Percentiles rank a stretch among this genome's conserved stretches.
Conservation (phyloP, 78 protist species). For the Anaeramoeba flamelloides region DNA sequence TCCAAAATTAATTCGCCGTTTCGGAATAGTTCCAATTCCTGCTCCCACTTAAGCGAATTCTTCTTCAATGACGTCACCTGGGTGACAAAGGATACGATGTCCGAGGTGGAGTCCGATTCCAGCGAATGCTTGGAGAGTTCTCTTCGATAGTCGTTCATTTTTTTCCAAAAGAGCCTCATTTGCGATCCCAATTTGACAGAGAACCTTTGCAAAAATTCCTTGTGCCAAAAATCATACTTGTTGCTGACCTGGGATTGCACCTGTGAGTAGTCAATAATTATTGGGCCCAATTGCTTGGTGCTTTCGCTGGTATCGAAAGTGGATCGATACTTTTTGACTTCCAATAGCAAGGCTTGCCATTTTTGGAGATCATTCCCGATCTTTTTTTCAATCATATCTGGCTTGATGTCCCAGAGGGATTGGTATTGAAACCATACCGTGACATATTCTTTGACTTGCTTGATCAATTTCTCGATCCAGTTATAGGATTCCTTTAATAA, state of each 20-base stretch:
- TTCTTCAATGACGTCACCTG: conserved; percentile 24
- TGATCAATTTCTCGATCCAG: conserved; percentile 31
- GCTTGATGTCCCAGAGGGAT: conserved; percentile 77
- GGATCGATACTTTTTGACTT: conserved; percentile 40
- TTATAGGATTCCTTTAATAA: conserved; percentile 30
- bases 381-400: conserved; percentile 18
- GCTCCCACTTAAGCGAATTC: conserved; percentile 24
- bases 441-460: conserved; percentile 30
- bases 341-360: conserved; percentile 46
- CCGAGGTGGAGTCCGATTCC: conserved; percentile 53
- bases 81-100: conserved; percentile 56
- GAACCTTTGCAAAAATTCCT: conserved; percentile 45
- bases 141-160: conserved; percentile 21
- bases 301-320: conserved; percentile 57
- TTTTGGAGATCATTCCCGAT: conserved; percentile 52
- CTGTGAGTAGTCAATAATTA: conserved; percentile 51
- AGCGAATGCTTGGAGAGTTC: conserved; percentile 45
- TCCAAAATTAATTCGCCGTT: conserved; percentile 44
- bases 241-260: conserved; percentile 62
- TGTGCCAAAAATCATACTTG: conserved; percentile 70
- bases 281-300: conserved; percentile 46
- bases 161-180: conserved; percentile 20
- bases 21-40: conserved; percentile 10
- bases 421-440: conserved; percentile 74
- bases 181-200: conserved; percentile 28